A percentile compares a stretch with the other conserved stretches of the same genome.
Conservation (phyloP, 495 filamentous ascomycete genomes). For the Choiromyces venosus region DNA sequence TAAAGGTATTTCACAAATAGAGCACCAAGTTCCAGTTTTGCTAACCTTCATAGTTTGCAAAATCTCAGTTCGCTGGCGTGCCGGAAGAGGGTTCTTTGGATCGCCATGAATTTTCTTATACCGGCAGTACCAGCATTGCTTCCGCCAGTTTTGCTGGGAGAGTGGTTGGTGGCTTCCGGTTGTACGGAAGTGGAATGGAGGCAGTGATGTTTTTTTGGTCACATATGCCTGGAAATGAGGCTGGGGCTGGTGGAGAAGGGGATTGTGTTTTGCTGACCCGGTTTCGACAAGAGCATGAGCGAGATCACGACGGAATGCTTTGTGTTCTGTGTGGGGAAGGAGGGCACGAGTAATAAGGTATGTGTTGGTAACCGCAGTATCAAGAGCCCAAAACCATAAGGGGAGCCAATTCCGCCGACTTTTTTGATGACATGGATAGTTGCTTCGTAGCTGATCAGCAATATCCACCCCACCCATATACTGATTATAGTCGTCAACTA, state of each 20-base stretch:
- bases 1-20: constrained; percentile 2
- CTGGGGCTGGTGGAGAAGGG: too few relatives aligned
- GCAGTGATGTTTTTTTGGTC: not conserved
- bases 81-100: not conserved
- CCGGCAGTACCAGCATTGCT: not conserved
- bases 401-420: constrained; percentile 26
- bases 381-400: constrained; percentile 35
- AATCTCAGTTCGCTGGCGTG: not conserved
- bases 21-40: not conserved
- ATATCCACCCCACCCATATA: constrained; percentile 39
- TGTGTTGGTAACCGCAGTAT: constrained; percentile 19
- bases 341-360: too few relatives aligned
- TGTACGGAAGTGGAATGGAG: too few relatives aligned
- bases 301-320: constrained; percentile 34
- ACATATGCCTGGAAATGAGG: not conserved
- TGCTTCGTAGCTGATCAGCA: constrained; percentile 22
- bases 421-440: constrained; percentile 29
- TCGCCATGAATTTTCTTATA: not conserved
- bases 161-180: too few relatives aligned
- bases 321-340: not conserved
- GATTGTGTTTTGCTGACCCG: too few relatives aligned
- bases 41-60: not conserved
- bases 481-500: too few relatives aligned
- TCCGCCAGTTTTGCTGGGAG: not conserved
- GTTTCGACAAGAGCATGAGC: constrained; percentile 25